Base-by-base conservation (phyloP, 768 basidiomycete genomes). In the Xerocomellus amylosporus region DNA sequence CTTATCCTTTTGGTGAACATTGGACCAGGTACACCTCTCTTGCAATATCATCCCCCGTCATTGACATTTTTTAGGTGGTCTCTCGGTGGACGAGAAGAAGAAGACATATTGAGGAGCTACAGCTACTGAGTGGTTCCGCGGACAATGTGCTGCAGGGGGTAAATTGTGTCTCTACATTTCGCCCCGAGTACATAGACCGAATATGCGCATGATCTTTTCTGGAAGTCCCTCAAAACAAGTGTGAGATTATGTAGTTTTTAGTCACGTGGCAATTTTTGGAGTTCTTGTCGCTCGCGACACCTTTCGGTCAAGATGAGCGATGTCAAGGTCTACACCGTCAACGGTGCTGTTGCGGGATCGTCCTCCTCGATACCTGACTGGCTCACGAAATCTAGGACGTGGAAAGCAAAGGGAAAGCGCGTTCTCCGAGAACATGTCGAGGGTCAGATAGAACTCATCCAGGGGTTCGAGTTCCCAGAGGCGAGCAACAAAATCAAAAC, bases 11-110 rank as follows among this genome's bases (percentile, higher is more conserved):
- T 99, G 49, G 96, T 98, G 59, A 98, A 98, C 78, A 94, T 98
- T 81, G 97, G 97, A 65, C 94, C 97, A 48, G 96, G 87, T 87
- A 71, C 46, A 79, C 8, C 43, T 43, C 30, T 24, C 19, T 9
- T n/a, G 31, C 9, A 17, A 44, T 20, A 6, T 20, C 22, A 19
- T 40, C 19, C 10, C 17, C 10, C 0, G 9, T 12, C 7, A 52
- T 17, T 59, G 19, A 53, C 54, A 6, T n/a, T 55, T 33, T 37
- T 22, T 47, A 88, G 88, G 97, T 56, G 96, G 95, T 59, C 80
- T 98, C 57, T 98, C 95, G 4, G 91, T 98, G 57, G 97, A 98
- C 74, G 95, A 98, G 80, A 98, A 98, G 82, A 99, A 99, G 81
- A 98, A 98, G 82, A 93, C 86, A 20, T 93, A 82, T 63, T 93